phyloP scores from a whole-genome alignment of 495 filamentous ascomycete genomes.

The Symbiotaphrina buchneri region DNA sequence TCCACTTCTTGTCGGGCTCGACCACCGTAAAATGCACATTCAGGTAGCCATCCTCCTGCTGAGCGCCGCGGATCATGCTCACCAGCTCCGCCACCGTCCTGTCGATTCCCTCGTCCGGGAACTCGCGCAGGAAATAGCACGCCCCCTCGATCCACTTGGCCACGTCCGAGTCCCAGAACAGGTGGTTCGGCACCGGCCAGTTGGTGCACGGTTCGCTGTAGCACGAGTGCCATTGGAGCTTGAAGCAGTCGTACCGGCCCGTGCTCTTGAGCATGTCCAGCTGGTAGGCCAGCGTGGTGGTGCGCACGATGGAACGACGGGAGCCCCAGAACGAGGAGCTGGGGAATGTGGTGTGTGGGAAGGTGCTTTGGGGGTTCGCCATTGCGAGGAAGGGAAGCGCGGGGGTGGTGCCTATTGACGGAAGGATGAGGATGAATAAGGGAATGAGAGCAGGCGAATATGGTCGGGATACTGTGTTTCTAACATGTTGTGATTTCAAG shows the following conservation, averaged over 20 bases:
- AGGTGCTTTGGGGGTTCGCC: slow-evolving; percentile 17
- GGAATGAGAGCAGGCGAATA: no score
- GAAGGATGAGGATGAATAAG: no score
- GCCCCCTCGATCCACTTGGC: slow-evolving; percentile 39
- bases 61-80: slow-evolving; percentile 27
- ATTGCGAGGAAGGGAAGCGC: no score
- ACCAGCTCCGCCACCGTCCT: slow-evolving; percentile 28
- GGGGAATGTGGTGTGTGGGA: slow-evolving; percentile 12
- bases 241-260: slow-evolving; percentile 31
- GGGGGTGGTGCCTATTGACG: no score
- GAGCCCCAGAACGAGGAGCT: slow-evolving; percentile 13
- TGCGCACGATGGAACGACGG: slow-evolving; percentile 18
- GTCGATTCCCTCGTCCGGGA: slow-evolving; percentile 22
- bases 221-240: slow-evolving; percentile 23
- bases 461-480: no score
- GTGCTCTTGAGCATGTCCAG: slow-evolving; percentile 26
- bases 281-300: slow-evolving; percentile 19
- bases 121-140: slow-evolving; percentile 26
- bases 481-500: no score
- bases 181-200: slow-evolving; percentile 27
- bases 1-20: slow-evolving; percentile 25
- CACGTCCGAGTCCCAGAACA: slow-evolving; percentile 38
- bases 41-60: slow-evolving; percentile 32
- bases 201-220: slow-evolving; percentile 22
- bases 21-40: slow-evolving; percentile 36